These are phyloP conservation scores for Rhodomyrtus tomentosa DNA, from an alignment of 345 rosid genomes.

Conservation along the genomic window DNA sequence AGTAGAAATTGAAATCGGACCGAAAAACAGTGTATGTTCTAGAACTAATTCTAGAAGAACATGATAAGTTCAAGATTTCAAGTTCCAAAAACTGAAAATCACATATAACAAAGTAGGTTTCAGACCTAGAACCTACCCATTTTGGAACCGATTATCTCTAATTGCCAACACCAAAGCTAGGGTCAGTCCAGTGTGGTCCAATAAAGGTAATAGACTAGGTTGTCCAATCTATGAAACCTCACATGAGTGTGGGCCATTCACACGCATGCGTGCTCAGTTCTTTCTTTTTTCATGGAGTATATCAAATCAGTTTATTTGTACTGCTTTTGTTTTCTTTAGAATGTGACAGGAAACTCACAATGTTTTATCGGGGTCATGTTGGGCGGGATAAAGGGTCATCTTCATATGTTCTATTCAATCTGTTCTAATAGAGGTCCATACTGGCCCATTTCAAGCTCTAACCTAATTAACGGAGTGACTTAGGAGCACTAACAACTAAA, in stretches of 20 bases:
- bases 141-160: no score
- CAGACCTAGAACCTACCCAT: no score
- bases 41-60: no score
- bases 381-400: no score
- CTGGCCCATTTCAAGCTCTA: neutral
- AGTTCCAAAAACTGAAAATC: no score
- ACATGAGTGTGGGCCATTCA: fast-evolving
- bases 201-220: fast-evolving
- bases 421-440: neutral
- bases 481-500: neutral
- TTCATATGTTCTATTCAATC: no score
- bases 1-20: no score
- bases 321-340: fast-evolving
- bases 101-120: fast-evolving
- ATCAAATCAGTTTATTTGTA: neutral
- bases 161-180: neutral
- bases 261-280: fast-evolving
- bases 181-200: neutral
- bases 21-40: no score
- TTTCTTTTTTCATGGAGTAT: neutral
- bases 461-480: neutral
- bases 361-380: neutral
- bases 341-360: neutral
- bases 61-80: no score
- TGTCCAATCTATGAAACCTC: neutral